These are phyloP conservation scores for Diversispora epigaea DNA, from an alignment of 192 early-diverging fungal genomes.

Conservation along the genomic window DNA sequence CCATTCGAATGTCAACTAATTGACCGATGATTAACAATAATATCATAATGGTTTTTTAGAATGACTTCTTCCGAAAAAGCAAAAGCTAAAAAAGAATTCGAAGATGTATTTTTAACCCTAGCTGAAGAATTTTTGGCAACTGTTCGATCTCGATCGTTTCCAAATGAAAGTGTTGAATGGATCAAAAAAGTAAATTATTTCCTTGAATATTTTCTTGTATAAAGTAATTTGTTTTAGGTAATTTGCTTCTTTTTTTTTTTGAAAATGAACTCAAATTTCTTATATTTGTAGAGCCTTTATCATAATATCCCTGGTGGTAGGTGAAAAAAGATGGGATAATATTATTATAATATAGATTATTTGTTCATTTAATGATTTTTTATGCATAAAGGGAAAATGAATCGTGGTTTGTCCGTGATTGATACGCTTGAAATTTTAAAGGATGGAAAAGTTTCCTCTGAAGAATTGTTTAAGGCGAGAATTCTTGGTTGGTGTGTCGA, in stretches of 20 bases:
- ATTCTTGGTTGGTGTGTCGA: slow-evolving; percentile 96
- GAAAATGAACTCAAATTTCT: not conserved
- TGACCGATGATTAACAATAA: too few relatives aligned
- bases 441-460: slow-evolving; percentile 66
- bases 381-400: slow-evolving; percentile 82
- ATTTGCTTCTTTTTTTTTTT: slow-evolving; percentile 52
- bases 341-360: not conserved
- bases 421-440: slow-evolving; percentile 84
- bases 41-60: too few relatives aligned
- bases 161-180: slow-evolving; percentile 66
- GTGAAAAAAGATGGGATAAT: not conserved
- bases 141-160: slow-evolving; percentile 66
- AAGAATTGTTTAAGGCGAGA: slow-evolving; percentile 84
- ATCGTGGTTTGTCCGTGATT: slow-evolving; percentile 94
- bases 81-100: slow-evolving; percentile 57
- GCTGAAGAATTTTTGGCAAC: slow-evolving; percentile 72
- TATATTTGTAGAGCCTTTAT: slow-evolving; percentile 39
- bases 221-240: slow-evolving; percentile 48
- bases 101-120: slow-evolving; percentile 72
- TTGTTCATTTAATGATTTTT: not conserved
- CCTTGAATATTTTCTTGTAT: not conserved
- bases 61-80: slow-evolving; percentile 9
- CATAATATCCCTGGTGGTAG: slow-evolving; percentile 63
- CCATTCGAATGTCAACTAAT: too few relatives aligned
- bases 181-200: slow-evolving; percentile 51